Evolutionary conservation across 2,329 filamentous ascomycete genomes (phyloP).

Genomic region (Trichoderma sp.): DNA sequence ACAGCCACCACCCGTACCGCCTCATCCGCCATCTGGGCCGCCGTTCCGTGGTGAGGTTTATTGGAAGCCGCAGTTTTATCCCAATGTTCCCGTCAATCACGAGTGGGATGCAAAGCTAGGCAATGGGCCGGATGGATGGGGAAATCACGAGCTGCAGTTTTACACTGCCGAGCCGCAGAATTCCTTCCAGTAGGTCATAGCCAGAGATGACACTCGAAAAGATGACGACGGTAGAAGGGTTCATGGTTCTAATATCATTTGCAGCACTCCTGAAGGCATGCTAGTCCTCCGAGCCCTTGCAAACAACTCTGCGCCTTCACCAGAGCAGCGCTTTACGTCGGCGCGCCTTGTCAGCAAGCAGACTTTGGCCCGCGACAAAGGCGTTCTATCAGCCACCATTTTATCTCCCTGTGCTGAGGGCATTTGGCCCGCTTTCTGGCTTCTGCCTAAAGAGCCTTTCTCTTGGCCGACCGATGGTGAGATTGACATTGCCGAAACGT

Average conservation of each 20-base stretch:
- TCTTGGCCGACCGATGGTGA: conserved; percentile 58
- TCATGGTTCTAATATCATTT: background rate
- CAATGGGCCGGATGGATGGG: conserved; percentile 58
- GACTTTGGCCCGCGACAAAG: conserved; percentile 49
- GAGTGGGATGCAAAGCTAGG: conserved; percentile 55
- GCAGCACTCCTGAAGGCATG: conserved; percentile 45
- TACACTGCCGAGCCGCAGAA: conserved; percentile 51
- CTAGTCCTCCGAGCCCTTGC: conserved; percentile 53
- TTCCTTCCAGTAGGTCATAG: conserved; percentile 45
- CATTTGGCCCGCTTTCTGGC: conserved; percentile 62
- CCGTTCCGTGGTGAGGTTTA: conserved; percentile 35
- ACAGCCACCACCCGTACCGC: conserved; percentile 18
- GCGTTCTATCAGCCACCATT: conserved; percentile 51
- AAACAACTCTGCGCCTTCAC: conserved; percentile 31
- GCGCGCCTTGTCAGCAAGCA: conserved; percentile 54
- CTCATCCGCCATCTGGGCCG: conserved; percentile 23
- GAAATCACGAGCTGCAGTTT: conserved; percentile 59
- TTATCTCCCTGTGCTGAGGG: conserved; percentile 52
- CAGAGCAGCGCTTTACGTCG: conserved; percentile 48
- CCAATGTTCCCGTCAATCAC: conserved; percentile 43
- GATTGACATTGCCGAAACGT: conserved; percentile 60
- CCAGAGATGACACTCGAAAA: background rate
- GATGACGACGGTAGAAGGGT: background rate
- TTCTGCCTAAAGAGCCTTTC: conserved; percentile 57
- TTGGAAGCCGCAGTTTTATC: conserved; percentile 52